These are phyloP conservation scores for Roridomyces roridus DNA, from an alignment of 768 basidiomycete species.

Conservation along the genomic window DNA sequence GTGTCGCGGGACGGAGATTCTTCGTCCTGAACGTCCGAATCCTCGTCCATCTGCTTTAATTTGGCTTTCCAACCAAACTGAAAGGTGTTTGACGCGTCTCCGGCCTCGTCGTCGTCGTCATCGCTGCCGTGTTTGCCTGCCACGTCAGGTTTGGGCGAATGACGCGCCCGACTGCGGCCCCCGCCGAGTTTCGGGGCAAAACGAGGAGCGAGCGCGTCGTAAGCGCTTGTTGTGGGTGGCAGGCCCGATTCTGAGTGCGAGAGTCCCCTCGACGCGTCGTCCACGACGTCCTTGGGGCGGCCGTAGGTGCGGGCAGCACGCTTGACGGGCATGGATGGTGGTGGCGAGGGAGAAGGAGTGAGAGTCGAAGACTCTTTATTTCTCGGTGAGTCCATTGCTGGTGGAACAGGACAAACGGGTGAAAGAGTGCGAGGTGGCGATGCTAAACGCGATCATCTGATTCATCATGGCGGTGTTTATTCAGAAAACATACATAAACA, in stretches of 20 bases:
- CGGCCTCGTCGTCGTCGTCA: constrained; percentile 12
- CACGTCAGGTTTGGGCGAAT: constrained; percentile 10
- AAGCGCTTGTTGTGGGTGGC: neutral
- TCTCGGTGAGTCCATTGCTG: neutral
- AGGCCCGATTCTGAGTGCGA: neutral
- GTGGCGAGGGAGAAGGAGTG: neutral
- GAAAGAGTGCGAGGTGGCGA: no score
- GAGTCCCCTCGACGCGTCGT: constrained; percentile 1
- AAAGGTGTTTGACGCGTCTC: constrained; percentile 19
- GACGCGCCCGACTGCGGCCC: constrained; percentile 6
- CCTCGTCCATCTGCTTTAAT: constrained; percentile 16
- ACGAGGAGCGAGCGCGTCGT: neutral
- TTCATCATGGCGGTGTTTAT: no score
- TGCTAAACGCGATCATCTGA: constrained; percentile 12
- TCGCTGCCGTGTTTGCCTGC: constrained; percentile 14
- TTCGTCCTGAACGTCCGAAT: neutral
- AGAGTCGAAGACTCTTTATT: constrained; percentile 1
- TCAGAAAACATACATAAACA: no score
- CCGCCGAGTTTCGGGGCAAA: neutral
- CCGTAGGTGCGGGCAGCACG: constrained; percentile 22
- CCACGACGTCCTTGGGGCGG: constrained; percentile 8
- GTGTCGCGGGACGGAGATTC: neutral
- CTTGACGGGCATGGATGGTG: constrained; percentile 16
- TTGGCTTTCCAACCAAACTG: constrained; percentile 10
- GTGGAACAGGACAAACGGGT: neutral